Base-by-base conservation (phyloP, 768 basidiomycete genomes). In the Megacollybia marginata region DNA sequence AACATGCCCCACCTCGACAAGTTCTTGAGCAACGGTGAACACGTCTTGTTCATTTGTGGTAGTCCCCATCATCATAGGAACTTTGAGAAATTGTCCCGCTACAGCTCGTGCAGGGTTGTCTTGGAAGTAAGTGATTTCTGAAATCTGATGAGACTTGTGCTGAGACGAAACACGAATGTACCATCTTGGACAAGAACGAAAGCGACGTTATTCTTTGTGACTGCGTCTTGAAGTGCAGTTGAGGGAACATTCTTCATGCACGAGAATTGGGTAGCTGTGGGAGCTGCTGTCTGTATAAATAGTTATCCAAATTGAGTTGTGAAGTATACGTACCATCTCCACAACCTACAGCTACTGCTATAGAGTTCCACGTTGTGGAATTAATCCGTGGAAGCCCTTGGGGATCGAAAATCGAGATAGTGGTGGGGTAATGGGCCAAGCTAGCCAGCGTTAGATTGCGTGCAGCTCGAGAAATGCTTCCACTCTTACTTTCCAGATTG, bases 101-200 rank as follows among this genome's bases (percentile, higher is more conserved):
- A 6, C 23, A 28, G 6, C 6, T 28, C 23, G 23, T 28, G 23
- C 23, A 28, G 23, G 32, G 9, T 57, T 62, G 47, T 70, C 69
- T 8, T 62, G 51, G 54, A 68, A 69, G 38, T 69, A 50, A 8
- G 64, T 69, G 13, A 67, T 63, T 51, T 62, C 67, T 64, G 19
- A n/a, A n/a, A n/a, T n/a, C n/a, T n/a, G 23, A 40, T 31, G 10
- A 5, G 34, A 42, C n/a, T n/a, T n/a, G n/a, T n/a, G n/a, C n/a
- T 16, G n/a, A 12, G 45, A 19, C 2, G 35, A 45, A 31, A 15
- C 12, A 52, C 23, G 61, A 33, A 28, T 6, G 23, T 47, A 40
- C 38, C 38, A 8, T 40, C 38, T 15, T 15, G 15, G 38, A 40
- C 38, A 8, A 40, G 38, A 8, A 3, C 8, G 18, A 40, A 40